Conservation (phyloP, 1,284 basidiomycete species). For the Ustilago lituana region DNA sequence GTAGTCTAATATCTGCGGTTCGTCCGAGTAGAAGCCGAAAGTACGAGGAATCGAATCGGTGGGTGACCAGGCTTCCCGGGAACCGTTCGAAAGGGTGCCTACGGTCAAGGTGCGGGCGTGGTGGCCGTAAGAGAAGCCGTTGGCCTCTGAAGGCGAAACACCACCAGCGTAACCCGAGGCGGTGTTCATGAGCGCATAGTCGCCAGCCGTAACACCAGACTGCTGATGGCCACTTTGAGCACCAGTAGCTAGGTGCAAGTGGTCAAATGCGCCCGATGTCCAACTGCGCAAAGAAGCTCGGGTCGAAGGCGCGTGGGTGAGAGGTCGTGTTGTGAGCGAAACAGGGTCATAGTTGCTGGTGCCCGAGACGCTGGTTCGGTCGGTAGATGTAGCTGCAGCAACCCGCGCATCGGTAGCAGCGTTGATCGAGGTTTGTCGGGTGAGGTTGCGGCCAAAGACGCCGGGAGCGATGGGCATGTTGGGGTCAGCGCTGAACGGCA, state of each 20-base stretch:
- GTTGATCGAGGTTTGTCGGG: conserved; percentile 13
- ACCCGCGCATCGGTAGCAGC: conserved; percentile 7
- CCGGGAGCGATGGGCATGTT: conserved; percentile 43
- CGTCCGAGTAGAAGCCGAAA: conserved; percentile 32
- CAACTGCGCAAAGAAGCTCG: conserved; percentile 43
- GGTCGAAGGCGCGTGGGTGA: conserved; percentile 23
- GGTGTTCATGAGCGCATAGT: conserved; percentile 34
- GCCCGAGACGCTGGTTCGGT: conserved; percentile 24
- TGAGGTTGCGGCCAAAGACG: conserved; percentile 31
- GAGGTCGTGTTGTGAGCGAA: conserved; percentile 18
- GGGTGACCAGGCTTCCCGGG: conserved; percentile 25
- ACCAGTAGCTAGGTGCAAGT: conserved; percentile 14
- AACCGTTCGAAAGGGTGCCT: conserved; percentile 12
- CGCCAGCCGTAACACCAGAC: conserved; percentile 5
- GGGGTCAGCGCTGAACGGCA: conserved; percentile 39
- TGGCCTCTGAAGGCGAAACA: conserved; percentile 2
- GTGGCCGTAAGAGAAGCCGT: neutral
- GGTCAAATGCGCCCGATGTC: conserved; percentile 40
- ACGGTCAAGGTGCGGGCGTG: conserved; percentile 1
- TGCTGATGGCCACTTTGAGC: conserved; percentile 2
- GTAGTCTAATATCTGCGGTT: conserved; percentile 8
- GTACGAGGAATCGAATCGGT: conserved; percentile 23
- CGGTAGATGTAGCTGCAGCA: no score
- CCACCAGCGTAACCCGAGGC: neutral
- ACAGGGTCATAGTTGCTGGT: conserved; percentile 34